These are phyloP conservation scores for Neonectria neomacrospora DNA, from an alignment of 2,329 filamentous ascomycete species.

Conservation along the genomic window DNA sequence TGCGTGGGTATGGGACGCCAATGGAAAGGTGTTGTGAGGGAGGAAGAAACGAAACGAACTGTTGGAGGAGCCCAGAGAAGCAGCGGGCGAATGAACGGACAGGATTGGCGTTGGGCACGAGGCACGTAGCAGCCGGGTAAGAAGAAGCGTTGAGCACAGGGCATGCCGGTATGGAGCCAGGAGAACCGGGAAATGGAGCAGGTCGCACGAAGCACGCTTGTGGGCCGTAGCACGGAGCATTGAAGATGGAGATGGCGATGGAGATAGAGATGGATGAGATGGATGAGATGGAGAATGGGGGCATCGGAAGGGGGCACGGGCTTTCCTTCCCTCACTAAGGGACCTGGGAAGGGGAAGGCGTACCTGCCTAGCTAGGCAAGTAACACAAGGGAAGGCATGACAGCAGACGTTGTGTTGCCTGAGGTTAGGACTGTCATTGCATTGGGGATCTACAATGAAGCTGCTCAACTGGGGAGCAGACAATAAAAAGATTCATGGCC, in stretches of 20 bases:
- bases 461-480: background rate
- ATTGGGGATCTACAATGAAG: constrained; percentile 6
- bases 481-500: background rate
- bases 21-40: constrained; percentile 15
- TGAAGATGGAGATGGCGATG: constrained; percentile 6
- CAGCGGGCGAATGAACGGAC: constrained; percentile 13
- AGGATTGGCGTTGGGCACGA: background rate
- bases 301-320: constrained; percentile 14
- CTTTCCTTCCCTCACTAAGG: constrained; percentile 2
- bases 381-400: constrained; percentile 17
- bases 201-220: background rate
- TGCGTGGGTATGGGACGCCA: constrained; percentile 13
- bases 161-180: background rate
- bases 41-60: constrained; percentile 13
- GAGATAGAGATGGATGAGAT: constrained; percentile 4
- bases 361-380: constrained; percentile 37
- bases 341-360: constrained; percentile 23
- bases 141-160: background rate
- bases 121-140: background rate
- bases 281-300: constrained; percentile 10
- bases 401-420: constrained; percentile 10
- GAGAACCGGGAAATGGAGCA: background rate
- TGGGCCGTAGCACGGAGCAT: constrained; percentile 17
- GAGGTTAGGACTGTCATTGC: background rate
- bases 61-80: constrained; percentile 2